Percentiles rank a stretch among this genome's conserved stretches.
Evolutionary conservation across 495 filamentous ascomycete species (phyloP).

Genomic region (Xylaria venustula): DNA sequence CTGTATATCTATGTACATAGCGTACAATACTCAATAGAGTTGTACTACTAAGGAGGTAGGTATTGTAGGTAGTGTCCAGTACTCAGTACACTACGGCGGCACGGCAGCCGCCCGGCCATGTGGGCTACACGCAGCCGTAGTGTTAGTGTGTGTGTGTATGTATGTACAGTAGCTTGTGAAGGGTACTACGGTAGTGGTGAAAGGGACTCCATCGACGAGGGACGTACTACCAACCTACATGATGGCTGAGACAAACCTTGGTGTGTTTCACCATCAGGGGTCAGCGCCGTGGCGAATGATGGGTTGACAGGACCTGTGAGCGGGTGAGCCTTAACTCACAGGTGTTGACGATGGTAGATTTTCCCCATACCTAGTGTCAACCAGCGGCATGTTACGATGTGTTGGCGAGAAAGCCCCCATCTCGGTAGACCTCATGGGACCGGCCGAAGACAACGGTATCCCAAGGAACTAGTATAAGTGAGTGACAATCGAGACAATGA

Average conservation of each 20-base stretch:
- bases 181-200: background rate
- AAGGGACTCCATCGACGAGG: slow-evolving; percentile 6
- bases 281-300: background rate
- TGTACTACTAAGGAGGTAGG: too few species aligned
- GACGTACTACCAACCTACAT: background rate
- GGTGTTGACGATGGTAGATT: background rate
- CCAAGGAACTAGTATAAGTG: too few species aligned
- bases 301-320: background rate
- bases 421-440: background rate
- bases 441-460: background rate
- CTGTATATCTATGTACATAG: too few species aligned
- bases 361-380: background rate
- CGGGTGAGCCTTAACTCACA: background rate
- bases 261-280: slow-evolving; percentile 2
- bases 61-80: too few species aligned
- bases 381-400: background rate
- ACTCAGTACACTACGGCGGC: background rate
- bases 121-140: background rate
- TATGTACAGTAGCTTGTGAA: background rate
- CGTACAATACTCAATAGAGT: too few species aligned
- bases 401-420: slow-evolving; percentile 2
- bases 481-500: background rate
- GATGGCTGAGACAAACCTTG: slow-evolving; percentile 9
- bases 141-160: background rate
- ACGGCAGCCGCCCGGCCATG: slow-evolving; percentile 13